A percentile compares a stretch with the other conserved stretches of the same genome.
phyloP scores from a whole-genome alignment of 768 basidiomycete genomes.

The Rhizopogon rudus region DNA sequence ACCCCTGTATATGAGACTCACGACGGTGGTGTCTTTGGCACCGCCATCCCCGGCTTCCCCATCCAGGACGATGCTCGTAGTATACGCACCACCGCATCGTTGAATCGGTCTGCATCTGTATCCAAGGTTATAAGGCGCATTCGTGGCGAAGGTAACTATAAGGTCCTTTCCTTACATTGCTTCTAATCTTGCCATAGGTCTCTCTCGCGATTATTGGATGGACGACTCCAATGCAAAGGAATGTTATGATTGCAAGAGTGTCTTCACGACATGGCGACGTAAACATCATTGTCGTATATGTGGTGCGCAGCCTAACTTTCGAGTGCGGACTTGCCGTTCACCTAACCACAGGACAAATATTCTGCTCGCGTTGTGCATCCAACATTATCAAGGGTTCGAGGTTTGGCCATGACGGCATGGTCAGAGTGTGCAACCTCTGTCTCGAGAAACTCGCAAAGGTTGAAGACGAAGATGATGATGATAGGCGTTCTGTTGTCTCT shows the following conservation, averaged over 20 bases:
- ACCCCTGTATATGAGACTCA: conserved; percentile 50
- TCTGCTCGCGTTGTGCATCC: conserved; percentile 94
- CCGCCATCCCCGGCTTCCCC: conserved; percentile 87
- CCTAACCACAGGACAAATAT: conserved; percentile 76
- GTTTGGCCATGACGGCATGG: conserved; percentile 93
- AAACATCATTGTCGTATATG: conserved; percentile 99
- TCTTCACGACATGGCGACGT: conserved; percentile 90
- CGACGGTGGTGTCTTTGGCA: conserved; percentile 58
- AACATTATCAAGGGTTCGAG: conserved; percentile 93
- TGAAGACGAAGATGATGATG: conserved; percentile 88
- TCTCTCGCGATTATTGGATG: conserved; percentile 98
- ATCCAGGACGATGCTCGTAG: conserved; percentile 90
- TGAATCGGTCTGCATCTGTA: conserved; percentile 76
- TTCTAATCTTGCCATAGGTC: conserved; percentile 38
- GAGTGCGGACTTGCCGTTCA: not conserved
- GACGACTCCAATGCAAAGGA: conserved; percentile 94
- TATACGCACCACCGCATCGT: conserved; percentile 66
- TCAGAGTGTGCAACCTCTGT: conserved; percentile 94
- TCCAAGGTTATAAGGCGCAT: conserved; percentile 89
- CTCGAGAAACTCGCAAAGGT: conserved; percentile 87
- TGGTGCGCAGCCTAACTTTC: conserved; percentile 41
- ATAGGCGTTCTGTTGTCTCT: conserved; percentile 75
- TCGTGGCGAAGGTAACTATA: conserved; percentile 72
- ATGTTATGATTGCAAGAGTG: conserved; percentile 92
- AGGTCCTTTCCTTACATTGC: not conserved